Base-by-base conservation (phyloP, 2,329 filamentous ascomycete species). In the Polychaeton citri region DNA sequence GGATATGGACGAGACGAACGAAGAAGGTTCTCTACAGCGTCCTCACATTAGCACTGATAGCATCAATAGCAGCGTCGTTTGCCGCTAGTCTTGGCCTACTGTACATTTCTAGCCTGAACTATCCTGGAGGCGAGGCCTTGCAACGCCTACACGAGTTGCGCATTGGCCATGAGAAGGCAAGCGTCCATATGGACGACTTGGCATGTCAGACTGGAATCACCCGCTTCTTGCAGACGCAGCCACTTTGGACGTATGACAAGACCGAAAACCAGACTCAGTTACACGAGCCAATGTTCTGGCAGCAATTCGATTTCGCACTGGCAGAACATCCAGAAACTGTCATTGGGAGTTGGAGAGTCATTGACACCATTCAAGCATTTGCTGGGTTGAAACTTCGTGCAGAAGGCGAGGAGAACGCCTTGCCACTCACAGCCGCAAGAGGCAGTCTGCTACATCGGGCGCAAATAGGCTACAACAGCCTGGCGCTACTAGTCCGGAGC, bases 121-220 rank as follows among this genome's bases (percentile, higher is more conserved):
- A 98, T 53, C 90, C 90, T 1, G 90, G 90, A 33, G 90, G 84
- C 16, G 74, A 82, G 40, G 90, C 87, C 2, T 66, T 96, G 7
- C 49, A 51, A 17, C 46, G 51, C 8, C 56, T 70, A 1, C 63
- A 68, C 40, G 39, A 45, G 17, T 30, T 49, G 6, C 38, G 26
- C 9, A 42, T 44, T 17, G 33, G 33, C 13, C 36, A 40, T 28
- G 31, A 34, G 3, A 38, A 37, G 16, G 41, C 46, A 2, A 35
- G 44, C 5, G 65, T 77, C 5, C 65, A 76, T 47, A 59, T 76
- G 39, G 72, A 72, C 39, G 78, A 76, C 35, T 62, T 79, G 17
- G 68, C 72, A 2, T 76, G 72, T 37, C 75, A 78, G 49, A 76
- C 74, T 2, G 74, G 74, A 32, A 65, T 77, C 10, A 77, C 74